Conservation (phyloP, 306 rosid species). For the Medicago ruthenica region DNA sequence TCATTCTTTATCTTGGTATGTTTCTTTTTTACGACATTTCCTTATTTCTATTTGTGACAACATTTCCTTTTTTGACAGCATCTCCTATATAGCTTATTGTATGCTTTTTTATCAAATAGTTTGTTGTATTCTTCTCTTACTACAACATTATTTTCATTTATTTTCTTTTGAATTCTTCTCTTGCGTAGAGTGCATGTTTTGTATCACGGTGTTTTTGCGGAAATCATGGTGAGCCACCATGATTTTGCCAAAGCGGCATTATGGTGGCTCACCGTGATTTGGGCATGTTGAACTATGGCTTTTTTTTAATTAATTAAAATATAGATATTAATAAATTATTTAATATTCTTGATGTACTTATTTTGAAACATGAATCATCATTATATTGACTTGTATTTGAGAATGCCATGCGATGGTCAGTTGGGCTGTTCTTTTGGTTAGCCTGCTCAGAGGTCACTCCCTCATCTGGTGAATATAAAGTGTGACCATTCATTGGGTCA, state of each 20-base stretch:
- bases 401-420: background rate
- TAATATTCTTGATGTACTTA: background rate
- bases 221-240: background rate
- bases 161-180: too few species aligned
- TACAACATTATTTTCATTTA: too few species aligned
- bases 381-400: background rate
- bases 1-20: too few species aligned
- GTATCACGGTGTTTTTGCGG: background rate
- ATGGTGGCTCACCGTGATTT: background rate
- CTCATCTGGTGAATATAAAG: too few species aligned
- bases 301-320: too few species aligned
- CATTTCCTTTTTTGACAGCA: too few species aligned
- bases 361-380: background rate
- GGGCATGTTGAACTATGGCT: background rate
- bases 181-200: background rate
- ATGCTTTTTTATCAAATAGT: too few species aligned
- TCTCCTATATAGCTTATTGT: too few species aligned
- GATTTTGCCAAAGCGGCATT: background rate
- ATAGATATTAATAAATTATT: background rate
- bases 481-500: background rate
- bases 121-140: too few species aligned
- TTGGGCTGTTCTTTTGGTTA: background rate
- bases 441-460: background rate
- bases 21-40: too few species aligned
- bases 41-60: too few species aligned